Evolutionary conservation across 805 yeast species (phyloP), one percentile per base, ranked within the genome.

Genomic region (Deakozyma indianensis): DNA sequence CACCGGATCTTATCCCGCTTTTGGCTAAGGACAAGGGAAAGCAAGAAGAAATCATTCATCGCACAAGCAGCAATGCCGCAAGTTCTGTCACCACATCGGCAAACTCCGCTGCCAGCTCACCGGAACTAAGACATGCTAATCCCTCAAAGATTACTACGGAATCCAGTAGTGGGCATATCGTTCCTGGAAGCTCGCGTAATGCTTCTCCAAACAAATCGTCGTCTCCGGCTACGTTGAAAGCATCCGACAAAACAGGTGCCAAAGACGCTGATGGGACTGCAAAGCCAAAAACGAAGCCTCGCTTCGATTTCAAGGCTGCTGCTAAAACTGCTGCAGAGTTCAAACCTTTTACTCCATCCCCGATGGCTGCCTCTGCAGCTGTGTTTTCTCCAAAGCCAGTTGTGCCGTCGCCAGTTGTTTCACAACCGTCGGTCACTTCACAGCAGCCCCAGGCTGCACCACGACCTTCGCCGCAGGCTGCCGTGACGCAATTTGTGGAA

Each of bases 1-100:
- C 94, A 4, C 62, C 69, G 18, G 87, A 81, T 54, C 66, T 79
- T 49, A 64, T 80, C 49, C 87, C 92, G 4, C 79, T 82, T 18
- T 64, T 81, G 25, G 66, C 88, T 7, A 79, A 83, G 60, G 83
- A 46, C 38, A 32, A 32, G 38, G 38, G 16, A n/a, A 32, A 32
- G 38, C 38, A 32, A 20, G 38, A 32, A 20, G 38, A 32, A n/a
- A 32, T 32, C 16, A 5, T 32, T 9, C 38, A 32, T 14, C 38
- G 38, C 11, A n/a, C 38, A 9, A 25, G 28, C 28, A 25, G 14
- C 28, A 25, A 25, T 25, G 28, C 14, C 11, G 28, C 28, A 7
- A 32, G 38, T 32, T 7, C 38, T 7, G 18, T n/a, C 18, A 7
- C 38, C 18, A 32, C 18, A 14, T n/a, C 38, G 7, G 38, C 18